Percentiles rank a stretch among this genome's conserved stretches.
phyloP scores from a whole-genome alignment of 2,329 filamentous ascomycete genomes.

The Cercospora brassicicola region DNA sequence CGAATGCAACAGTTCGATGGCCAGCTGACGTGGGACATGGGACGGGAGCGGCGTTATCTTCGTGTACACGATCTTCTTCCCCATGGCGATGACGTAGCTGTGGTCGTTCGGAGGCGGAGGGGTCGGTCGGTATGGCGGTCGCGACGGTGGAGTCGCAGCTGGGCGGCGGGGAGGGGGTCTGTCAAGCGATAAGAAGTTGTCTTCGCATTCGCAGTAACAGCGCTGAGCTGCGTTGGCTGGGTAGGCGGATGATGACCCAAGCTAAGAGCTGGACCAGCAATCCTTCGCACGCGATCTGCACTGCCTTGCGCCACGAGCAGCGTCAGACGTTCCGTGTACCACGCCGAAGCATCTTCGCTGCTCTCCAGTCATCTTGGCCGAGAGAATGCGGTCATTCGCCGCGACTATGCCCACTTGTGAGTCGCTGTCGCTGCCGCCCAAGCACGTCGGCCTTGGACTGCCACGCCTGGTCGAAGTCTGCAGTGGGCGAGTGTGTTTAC shows the following conservation, averaged over 20 bases:
- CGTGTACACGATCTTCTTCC: conserved; percentile 65
- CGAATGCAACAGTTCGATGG: conserved; percentile 70
- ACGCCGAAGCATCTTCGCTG: neutral
- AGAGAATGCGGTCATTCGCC: neutral
- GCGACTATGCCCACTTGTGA: neutral
- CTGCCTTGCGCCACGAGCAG: conserved; percentile 7
- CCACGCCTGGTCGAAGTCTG: neutral
- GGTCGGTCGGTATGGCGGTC: neutral
- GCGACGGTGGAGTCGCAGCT: neutral
- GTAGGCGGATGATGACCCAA: conserved; percentile 1
- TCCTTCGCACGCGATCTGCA: conserved; percentile 5
- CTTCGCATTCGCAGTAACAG: neutral
- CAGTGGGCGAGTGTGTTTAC: neutral
- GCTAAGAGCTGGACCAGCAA: conserved; percentile 5
- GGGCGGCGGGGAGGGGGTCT: neutral
- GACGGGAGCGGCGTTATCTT: conserved; percentile 69
- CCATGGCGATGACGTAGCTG: conserved; percentile 27
- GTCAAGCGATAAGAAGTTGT: neutral
- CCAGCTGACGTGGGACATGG: conserved; percentile 69
- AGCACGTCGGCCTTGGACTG: neutral
- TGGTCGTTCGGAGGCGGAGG: neutral
- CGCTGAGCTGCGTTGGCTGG: conserved; percentile 1
- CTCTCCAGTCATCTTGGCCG: neutral
- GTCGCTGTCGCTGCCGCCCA: neutral
- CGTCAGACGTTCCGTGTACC: neutral